Conservation (phyloP, 768 basidiomycete species). For the Boletus vinaceobasis region DNA sequence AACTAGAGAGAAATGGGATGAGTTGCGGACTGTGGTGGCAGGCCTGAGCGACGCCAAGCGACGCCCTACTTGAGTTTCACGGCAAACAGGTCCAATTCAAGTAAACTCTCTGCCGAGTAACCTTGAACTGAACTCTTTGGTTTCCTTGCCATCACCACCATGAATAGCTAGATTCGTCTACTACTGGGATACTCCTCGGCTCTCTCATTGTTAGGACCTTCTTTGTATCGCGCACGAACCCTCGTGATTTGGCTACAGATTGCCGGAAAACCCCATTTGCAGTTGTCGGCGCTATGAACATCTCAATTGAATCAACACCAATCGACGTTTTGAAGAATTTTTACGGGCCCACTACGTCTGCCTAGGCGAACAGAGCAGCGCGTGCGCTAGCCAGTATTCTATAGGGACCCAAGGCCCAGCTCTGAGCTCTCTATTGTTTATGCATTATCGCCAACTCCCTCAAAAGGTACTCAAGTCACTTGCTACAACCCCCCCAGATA, state of each 20-base stretch:
- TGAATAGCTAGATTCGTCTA: neutral
- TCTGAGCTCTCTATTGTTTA: neutral
- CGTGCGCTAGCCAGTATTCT: neutral
- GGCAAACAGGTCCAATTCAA: slow-evolving; percentile 2
- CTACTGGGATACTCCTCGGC: neutral
- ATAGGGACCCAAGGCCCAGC: neutral
- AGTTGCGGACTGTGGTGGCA: neutral
- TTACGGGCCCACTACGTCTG: neutral
- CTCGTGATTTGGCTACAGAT: neutral
- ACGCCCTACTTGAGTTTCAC: neutral
- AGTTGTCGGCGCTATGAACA: neutral
- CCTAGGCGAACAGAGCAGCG: neutral
- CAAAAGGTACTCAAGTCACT: neutral
- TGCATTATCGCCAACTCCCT: neutral
- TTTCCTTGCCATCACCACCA: neutral
- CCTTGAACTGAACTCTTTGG: neutral
- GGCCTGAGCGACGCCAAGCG: neutral
- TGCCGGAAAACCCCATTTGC: neutral
- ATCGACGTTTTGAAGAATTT: neutral
- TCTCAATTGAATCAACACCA: neutral
- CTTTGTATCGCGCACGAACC: neutral
- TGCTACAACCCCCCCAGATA: neutral
- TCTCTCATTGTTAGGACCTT: neutral
- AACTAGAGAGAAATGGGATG: neutral
- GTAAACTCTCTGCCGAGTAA: neutral